phyloP scores from a whole-genome alignment of 2,329 filamentous ascomycete genomes.

The Xylaria sp. region DNA sequence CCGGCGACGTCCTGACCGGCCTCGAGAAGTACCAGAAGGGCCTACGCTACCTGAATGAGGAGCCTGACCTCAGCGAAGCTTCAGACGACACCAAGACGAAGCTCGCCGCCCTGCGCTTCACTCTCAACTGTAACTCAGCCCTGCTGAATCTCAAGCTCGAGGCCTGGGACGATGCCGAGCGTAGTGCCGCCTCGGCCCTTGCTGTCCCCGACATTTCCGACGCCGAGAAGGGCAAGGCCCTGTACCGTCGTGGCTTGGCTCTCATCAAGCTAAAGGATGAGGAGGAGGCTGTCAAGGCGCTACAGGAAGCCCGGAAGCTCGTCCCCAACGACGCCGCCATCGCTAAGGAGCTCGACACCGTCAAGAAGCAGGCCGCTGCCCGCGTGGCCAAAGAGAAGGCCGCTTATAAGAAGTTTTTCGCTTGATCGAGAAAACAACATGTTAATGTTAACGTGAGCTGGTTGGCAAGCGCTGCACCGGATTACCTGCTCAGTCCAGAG shows the following conservation, averaged over 20 bases:
- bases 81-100: slow-evolving; percentile 72
- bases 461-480: background rate
- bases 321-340: slow-evolving; percentile 80
- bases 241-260: slow-evolving; percentile 85
- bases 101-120: slow-evolving; percentile 80
- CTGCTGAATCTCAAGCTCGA: slow-evolving; percentile 85
- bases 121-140: slow-evolving; percentile 87
- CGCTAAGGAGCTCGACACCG: slow-evolving; percentile 75
- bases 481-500: background rate
- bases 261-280: slow-evolving; percentile 82
- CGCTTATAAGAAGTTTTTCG: slow-evolving; percentile 91
- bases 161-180: slow-evolving; percentile 74
- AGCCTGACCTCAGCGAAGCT: slow-evolving; percentile 73
- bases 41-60: slow-evolving; percentile 68
- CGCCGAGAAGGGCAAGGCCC: slow-evolving; percentile 86
- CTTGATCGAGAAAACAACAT: slow-evolving; percentile 49
- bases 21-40: slow-evolving; percentile 96
- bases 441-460: background rate
- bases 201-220: slow-evolving; percentile 72
- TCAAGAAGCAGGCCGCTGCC: slow-evolving; percentile 80
- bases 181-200: slow-evolving; percentile 78
- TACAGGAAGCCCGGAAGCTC: slow-evolving; percentile 79
- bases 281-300: slow-evolving; percentile 78
- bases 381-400: slow-evolving; percentile 89
- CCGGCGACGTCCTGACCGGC: slow-evolving; percentile 73